Percentiles rank a stretch among this genome's conserved stretches.
These are phyloP conservation scores for Penicillium palitans DNA, from an alignment of 2,329 filamentous ascomycete genomes.

Conservation along the genomic window DNA sequence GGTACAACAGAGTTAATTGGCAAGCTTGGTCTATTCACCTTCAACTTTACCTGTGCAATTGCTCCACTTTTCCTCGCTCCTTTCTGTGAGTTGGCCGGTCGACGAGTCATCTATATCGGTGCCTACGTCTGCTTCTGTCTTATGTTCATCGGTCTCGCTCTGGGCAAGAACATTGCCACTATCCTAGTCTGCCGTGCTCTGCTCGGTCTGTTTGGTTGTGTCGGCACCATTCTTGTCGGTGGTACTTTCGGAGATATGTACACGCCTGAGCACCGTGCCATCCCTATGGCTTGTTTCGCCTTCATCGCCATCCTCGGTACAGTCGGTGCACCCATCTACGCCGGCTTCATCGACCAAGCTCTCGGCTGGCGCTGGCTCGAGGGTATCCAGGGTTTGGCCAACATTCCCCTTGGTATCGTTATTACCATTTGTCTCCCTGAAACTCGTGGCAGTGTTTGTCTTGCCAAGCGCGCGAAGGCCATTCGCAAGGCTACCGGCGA, in stretches of 20 bases:
- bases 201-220: conserved; percentile 52
- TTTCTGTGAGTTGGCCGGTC: conserved; percentile 53
- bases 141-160: conserved; percentile 51
- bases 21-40: conserved; percentile 52
- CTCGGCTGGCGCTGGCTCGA: conserved; percentile 57
- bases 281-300: conserved; percentile 52
- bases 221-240: conserved; percentile 53
- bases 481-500: conserved; percentile 52
- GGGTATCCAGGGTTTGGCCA: conserved; percentile 54
- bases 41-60: conserved; percentile 53
- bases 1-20: conserved; percentile 46
- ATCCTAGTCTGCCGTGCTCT: conserved; percentile 51
- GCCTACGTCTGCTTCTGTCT: conserved; percentile 50
- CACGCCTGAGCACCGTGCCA: conserved; percentile 46
- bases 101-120: conserved; percentile 50
- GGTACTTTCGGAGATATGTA: conserved; percentile 55
- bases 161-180: conserved; percentile 51
- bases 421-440: conserved; percentile 49
- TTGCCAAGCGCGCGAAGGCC: conserved; percentile 52
- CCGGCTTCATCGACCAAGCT: conserved; percentile 55
- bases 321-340: conserved; percentile 55
- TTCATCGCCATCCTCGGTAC: conserved; percentile 55
- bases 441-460: conserved; percentile 50
- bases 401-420: conserved; percentile 50
- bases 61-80: conserved; percentile 52